Conservation (phyloP, 257 asterid species). For the Jacaranda copaia region DNA sequence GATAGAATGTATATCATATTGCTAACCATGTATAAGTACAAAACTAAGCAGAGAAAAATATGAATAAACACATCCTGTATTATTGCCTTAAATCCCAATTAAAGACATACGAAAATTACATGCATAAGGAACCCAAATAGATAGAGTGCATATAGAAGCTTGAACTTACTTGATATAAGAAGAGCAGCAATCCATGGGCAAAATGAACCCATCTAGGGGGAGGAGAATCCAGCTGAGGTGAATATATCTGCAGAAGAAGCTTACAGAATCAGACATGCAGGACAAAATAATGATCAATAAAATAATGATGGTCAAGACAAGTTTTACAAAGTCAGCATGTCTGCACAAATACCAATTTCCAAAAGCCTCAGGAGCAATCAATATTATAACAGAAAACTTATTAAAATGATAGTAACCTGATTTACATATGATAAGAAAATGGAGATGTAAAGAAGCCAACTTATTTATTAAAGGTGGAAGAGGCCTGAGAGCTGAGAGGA, state of each 20-base stretch:
- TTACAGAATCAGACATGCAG: constrained; percentile 30
- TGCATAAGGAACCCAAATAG: constrained; percentile 21
- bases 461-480: background rate
- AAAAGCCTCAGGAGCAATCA: background rate
- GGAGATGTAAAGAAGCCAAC: background rate
- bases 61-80: background rate
- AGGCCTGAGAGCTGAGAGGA: too few relatives aligned
- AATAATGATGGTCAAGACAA: constrained; percentile 19
- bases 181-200: constrained; percentile 92
- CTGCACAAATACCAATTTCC: background rate
- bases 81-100: constrained; percentile 11
- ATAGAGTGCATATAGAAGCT: constrained; percentile 12
- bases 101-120: constrained; percentile 21
- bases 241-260: constrained; percentile 69
- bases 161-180: constrained; percentile 82
- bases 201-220: constrained; percentile 99
- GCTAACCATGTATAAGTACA: background rate
- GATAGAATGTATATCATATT: background rate
- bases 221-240: constrained; percentile 92
- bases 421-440: background rate
- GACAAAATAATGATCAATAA: constrained; percentile 5
- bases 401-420: background rate
- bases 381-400: background rate
- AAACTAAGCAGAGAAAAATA: background rate
- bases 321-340: constrained; percentile 1